Conservation (phyloP, 1,284 basidiomycete species). For the Paramarasmius palmivorus region DNA sequence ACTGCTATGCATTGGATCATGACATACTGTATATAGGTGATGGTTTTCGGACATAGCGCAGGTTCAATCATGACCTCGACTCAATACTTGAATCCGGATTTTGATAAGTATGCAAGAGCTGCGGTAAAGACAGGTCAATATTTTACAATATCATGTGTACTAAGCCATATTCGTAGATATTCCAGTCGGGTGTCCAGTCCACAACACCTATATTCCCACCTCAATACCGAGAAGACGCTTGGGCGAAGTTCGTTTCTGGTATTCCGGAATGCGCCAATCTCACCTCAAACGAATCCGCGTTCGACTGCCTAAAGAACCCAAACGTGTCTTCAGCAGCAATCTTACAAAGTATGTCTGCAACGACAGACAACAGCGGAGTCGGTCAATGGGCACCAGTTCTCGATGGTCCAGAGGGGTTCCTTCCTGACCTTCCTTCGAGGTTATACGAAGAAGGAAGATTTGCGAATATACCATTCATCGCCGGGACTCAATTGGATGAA, state of each 20-base stretch:
- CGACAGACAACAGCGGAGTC: conserved; percentile 20
- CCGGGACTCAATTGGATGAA: conserved; percentile 50
- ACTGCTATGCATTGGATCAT: no score
- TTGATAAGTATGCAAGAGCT: conserved; percentile 40
- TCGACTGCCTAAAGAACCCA: conserved; percentile 39
- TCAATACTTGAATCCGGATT: conserved; percentile 41
- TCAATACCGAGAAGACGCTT: conserved; percentile 32
- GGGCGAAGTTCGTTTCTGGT: conserved; percentile 41
- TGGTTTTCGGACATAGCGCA: conserved; percentile 55
- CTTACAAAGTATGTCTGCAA: conserved; percentile 27
- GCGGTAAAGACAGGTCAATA: conserved; percentile 42
- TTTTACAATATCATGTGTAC: no score
- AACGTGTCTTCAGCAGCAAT: conserved; percentile 27
- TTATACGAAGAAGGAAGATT: conserved; percentile 36
- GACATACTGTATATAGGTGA: no score
- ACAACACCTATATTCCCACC: conserved; percentile 31
- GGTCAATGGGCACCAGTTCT: conserved; percentile 37
- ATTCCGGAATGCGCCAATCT: conserved; percentile 35
- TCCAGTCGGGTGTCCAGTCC: conserved; percentile 43
- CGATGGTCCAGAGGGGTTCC: conserved; percentile 43
- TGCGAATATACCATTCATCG: conserved; percentile 45
- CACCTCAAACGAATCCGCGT: conserved; percentile 34
- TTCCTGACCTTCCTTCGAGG: conserved; percentile 40
- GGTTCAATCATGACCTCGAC: conserved; percentile 46
- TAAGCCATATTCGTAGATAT: conserved; percentile 34